phyloP scores from a whole-genome alignment of 1,284 basidiomycete genomes.

The Trichosporon sp. region DNA sequence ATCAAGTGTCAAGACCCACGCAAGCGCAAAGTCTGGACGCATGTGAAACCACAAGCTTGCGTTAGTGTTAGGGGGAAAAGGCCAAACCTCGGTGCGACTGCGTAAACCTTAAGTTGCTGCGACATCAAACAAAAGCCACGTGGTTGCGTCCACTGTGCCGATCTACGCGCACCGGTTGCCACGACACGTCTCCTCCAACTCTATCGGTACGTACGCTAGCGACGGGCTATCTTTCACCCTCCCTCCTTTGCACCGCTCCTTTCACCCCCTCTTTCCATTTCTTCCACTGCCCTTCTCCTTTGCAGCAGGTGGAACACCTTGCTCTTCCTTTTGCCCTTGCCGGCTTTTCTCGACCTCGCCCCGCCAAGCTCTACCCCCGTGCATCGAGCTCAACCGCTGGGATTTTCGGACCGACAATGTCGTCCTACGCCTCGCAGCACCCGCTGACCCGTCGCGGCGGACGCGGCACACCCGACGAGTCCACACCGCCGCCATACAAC shows the following conservation, averaged over 20 bases:
- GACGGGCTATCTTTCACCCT: conserved; percentile 7
- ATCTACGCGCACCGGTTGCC: conserved; percentile 18
- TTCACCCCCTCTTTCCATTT: background rate
- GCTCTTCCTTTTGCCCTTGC: conserved; percentile 7
- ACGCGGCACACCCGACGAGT: conserved; percentile 12
- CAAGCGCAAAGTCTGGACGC: background rate
- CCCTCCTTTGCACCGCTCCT: background rate
- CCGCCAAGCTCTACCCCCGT: background rate
- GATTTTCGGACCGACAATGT: conserved; percentile 24
- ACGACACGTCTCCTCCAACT: conserved; percentile 13
- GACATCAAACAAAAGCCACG: conserved; percentile 10
- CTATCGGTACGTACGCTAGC: conserved; percentile 7
- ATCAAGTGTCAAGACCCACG: no score
- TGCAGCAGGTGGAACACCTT: background rate
- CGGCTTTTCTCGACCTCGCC: background rate
- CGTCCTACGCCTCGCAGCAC: conserved; percentile 24
- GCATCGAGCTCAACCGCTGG: conserved; percentile 6
- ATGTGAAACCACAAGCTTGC: background rate
- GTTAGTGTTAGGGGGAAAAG: background rate
- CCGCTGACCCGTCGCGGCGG: conserved; percentile 15
- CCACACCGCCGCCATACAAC: background rate
- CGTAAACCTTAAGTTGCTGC: conserved; percentile 12
- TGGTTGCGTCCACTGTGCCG: background rate
- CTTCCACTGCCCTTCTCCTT: background rate
- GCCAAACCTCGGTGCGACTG: background rate